A percentile compares a stretch with the other conserved stretches of the same genome.
Conservation (phyloP, 106 monocot genomes). For the Iris macrosiphon region DNA sequence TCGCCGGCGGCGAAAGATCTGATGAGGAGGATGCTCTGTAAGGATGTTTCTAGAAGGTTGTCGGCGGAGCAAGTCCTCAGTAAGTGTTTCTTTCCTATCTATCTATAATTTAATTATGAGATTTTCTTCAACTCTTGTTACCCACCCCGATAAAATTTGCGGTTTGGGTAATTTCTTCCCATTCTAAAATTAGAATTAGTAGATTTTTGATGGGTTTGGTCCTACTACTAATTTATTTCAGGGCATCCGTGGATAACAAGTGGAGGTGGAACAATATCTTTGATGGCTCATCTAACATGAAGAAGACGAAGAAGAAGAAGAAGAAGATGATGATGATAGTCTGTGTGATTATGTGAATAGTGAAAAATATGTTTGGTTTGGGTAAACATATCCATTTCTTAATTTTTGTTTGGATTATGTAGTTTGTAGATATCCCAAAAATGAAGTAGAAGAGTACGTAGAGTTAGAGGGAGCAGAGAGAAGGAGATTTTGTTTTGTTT, state of each 20-base stretch:
- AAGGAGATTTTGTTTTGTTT: too few relatives aligned
- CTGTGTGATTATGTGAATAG: too few relatives aligned
- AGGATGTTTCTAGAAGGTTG: constrained; percentile 53
- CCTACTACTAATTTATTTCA: neutral
- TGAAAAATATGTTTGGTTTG: too few relatives aligned
- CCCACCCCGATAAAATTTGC: too few relatives aligned
- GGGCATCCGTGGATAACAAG: constrained; percentile 25
- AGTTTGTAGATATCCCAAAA: too few relatives aligned
- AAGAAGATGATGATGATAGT: neutral
- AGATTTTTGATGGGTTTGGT: neutral
- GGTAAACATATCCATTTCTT: too few relatives aligned
- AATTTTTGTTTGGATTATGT: too few relatives aligned
- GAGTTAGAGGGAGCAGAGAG: too few relatives aligned
- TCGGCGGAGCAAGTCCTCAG: constrained; percentile 91
- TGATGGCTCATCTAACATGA: neutral
- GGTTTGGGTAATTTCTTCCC: neutral
- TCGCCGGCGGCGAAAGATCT: constrained; percentile 83
- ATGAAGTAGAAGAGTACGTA: too few relatives aligned
- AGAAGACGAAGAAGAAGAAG: neutral
- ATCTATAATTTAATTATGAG: neutral
- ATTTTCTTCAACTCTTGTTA: neutral
- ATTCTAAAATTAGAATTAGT: neutral
- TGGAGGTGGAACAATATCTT: neutral
- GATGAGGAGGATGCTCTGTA: constrained; percentile 73
- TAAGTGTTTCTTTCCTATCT: constrained; percentile 14